Evolutionary conservation across 73 alveolate species (phyloP).

Genomic region (Tetrahymena thermophila): DNA sequence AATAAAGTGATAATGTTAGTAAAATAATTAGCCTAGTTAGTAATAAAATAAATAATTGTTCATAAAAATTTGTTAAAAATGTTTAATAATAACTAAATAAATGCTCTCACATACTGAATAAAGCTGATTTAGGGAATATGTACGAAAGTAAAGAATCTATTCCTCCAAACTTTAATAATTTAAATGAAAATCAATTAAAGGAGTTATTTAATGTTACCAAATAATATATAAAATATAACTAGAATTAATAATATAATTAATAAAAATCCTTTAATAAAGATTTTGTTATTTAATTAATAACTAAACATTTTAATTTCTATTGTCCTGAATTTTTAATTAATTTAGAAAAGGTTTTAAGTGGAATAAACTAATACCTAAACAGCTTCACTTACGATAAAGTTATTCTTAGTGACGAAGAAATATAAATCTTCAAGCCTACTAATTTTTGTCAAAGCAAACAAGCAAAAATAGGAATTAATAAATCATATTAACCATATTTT

Average conservation of each 20-base stretch:
- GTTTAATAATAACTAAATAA: not conserved
- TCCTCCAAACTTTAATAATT: not conserved
- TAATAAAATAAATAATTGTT: not conserved
- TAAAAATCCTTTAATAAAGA: not conserved
- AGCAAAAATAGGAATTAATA: not conserved
- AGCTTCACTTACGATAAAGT: too few species aligned
- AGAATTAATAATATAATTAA: too few species aligned
- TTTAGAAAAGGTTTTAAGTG: too few species aligned
- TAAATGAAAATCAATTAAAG: not conserved
- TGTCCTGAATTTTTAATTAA: not conserved
- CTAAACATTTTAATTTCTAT: too few species aligned
- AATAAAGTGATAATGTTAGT: not conserved
- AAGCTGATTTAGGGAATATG: not conserved
- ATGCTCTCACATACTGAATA: not conserved
- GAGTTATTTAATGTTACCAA: not conserved
- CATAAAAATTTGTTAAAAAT: not conserved
- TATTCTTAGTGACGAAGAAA: not conserved
- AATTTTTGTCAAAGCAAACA: not conserved
- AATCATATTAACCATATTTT: not conserved
- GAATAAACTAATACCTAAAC: not conserved
- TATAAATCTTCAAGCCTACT: not conserved
- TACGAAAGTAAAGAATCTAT: not conserved
- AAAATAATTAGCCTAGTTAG: not conserved
- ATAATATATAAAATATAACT: not conserved
- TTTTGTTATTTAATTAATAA: too few species aligned